Base-by-base conservation (phyloP, 306 rosid species). In the barrel medic (Medicago truncatula) region DNA sequence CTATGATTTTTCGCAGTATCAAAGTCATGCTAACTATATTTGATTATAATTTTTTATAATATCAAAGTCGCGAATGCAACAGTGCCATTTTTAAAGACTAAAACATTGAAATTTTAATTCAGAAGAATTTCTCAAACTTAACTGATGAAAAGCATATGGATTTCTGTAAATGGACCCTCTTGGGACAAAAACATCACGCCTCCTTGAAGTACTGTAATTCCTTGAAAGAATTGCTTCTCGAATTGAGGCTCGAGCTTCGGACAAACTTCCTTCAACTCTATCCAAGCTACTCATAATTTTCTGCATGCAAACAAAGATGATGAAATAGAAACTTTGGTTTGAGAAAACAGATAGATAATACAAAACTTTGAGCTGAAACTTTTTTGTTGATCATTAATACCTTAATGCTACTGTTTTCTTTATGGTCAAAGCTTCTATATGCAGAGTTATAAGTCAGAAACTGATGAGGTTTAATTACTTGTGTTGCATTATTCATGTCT, bases 141-240 rank as follows among this genome's bases (percentile, higher is more conserved):
- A 83, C 87, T 79, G 84, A 66, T 71, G 47, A 76, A 83, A 79
- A 57, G 87, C 76, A 13, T 18, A 2, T 14, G 78, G 76, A 6
- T 83, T 83, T 73, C 81, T 36, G 41, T 83, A 83, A 50, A 75
- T 76, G 61, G 78, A 76, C 1, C 81, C 84, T 79, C 23, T 75
- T 13, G 84, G 76, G 31, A 79, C 41, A 71, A 79, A 83, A 53
- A 1, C 2, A 7, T 38, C 20, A 62, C 14, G 53, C 12, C 65
- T 71, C 38, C 12, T 14, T 64, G 78, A 58, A 58, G 11, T n/a
- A 3, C 4, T 75, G 50, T 75, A 54, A 4, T 66, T 83, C 11
- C 76, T 58, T 5, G 76, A 71, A 0, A 21, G 47, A 31, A 79
- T 79, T 13, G 87, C 73, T 49, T 76, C 59, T 31, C 49, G 76